Evolutionary conservation across 805 yeast genomes (phyloP), one percentile per base, ranked within the genome.

Genomic region (Candida quercuum): DNA sequence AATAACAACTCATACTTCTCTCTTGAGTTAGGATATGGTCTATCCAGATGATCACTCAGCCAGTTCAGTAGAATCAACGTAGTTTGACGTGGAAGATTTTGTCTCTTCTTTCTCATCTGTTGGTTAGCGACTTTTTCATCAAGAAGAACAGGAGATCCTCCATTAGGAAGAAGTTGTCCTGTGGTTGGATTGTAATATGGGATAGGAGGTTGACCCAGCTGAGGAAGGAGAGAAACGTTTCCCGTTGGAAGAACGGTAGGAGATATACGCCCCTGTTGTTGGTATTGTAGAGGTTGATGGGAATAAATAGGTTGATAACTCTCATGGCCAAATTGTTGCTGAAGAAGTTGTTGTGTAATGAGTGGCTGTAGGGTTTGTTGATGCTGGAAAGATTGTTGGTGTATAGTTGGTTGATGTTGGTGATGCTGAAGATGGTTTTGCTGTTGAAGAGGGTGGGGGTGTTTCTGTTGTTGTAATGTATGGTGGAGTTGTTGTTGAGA

Each of bases 1-100:
- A 68, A 61, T 69, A 83, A 73, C 45, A 86, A 62, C 54, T 76
- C 80, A 43, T 73, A 71, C 63, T 86, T 86, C 51, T 85, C 94
- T 40, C 77, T 74, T 28, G 83, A 81, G 37, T 85, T 81, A 4
- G 95, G 95, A 57, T 86, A 86, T 16, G 95, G 95, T 52, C 85
- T 82, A 43, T 78, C 76, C 40, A 84, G 60, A 56, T 86, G 89
- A 20, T 76, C 77, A 41, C 76, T 68, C 38, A 86, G 67, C 95
- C 95, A 86, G 40, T 67, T 65, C 38, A 86, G 70, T 41, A 85
- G 63, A 9, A 81, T 74, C 45, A 75, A 71, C 1, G 91, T 85
- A 3, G 86, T 85, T 42, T 76, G 83, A 54, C 82, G 80, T 16
- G 95, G 95, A 45, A 86, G 64, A 59, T 85, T 85, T 38, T 84